Base-by-base conservation (phyloP, 768 basidiomycete genomes). In the Podaxis sp. region DNA sequence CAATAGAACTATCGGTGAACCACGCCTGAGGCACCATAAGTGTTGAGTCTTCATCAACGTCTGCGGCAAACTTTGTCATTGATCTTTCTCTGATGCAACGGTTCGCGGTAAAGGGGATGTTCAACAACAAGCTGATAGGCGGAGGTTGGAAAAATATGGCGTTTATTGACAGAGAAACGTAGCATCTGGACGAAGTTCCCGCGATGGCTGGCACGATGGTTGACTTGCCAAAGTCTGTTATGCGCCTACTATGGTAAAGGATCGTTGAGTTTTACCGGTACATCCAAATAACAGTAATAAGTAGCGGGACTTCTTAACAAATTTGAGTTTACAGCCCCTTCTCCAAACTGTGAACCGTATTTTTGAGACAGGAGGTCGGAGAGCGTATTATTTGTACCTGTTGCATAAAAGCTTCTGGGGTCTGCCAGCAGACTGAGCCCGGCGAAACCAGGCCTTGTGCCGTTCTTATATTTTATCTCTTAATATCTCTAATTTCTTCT, bases 51-150 rank as follows among this genome's bases (percentile, higher is more conserved):
- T 26, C 11, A 61, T 33, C 12, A 52, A 63, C 46, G 60, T 67
- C 30, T 36, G 9, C 5, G 54, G 59, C 8, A 65, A n/a, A 22
- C 44, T 26, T 24, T 58, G 68, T 30, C 7, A 26, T 64, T 52
- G 2, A 17, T 15, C 8, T 17, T 4, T 11, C 40, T 54, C 2
- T 57, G 33, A 2, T 65, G 48, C 8, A 70, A 38, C 4, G 51
- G 52, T 7, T 51, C 40, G 9, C 59, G 57, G 0, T 60, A 6
- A 13, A 19, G 22, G n/a, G 67, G 64, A 30, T 54, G 12, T 0
- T 26, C 36, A 17, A 58, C 22, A 3, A 68, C 66, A 2, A 73
- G 60, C 28, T 74, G 68, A 40, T 65, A 67, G 3, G 68, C 64
- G 8, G 8, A 72, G 48, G 15, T 39, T 53, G 4, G 40, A 19